A percentile compares a stretch with the other conserved stretches of the same genome.
phyloP scores from a whole-genome alignment of 1,139 yeast species.

The Taphrina communis region DNA sequence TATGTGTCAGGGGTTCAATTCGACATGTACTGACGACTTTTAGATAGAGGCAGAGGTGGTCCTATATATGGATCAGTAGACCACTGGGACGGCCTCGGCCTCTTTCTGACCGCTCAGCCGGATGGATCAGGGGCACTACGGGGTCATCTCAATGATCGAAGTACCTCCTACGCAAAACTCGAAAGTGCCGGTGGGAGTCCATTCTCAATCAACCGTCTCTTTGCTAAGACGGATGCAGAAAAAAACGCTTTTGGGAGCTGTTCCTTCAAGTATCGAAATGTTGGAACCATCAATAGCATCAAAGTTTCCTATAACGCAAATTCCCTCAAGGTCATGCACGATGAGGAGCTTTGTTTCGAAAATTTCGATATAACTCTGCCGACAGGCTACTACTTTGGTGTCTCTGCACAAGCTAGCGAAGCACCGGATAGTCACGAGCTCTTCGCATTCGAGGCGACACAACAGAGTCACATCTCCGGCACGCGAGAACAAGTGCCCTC shows the following conservation, averaged over 20 bases:
- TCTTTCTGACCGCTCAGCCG: constrained; percentile 50
- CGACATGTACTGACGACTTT: neutral
- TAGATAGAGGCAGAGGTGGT: constrained; percentile 47
- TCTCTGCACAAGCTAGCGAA: constrained; percentile 51
- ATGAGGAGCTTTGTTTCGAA: constrained; percentile 53
- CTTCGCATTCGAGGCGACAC: constrained; percentile 21
- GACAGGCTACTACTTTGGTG: constrained; percentile 50
- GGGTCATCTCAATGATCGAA: constrained; percentile 54
- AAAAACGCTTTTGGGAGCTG: constrained; percentile 52
- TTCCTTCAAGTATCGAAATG: constrained; percentile 51
- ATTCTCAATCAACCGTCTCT: constrained; percentile 31
- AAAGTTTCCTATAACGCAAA: constrained; percentile 45
- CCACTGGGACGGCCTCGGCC: constrained; percentile 54
- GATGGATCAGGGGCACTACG: constrained; percentile 50
- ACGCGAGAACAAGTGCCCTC: neutral
- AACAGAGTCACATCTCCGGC: constrained; percentile 14
- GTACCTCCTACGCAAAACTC: constrained; percentile 41
- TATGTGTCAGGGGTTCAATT: neutral
- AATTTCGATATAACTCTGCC: constrained; percentile 52
- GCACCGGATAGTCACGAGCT: constrained; percentile 48
- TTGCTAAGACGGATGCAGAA: constrained; percentile 42
- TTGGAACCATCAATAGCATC: constrained; percentile 49
- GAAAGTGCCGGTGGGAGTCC: constrained; percentile 32
- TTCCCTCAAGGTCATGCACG: constrained; percentile 49
- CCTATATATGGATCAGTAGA: constrained; percentile 53